A percentile compares a stretch with the other conserved stretches of the same genome.
phyloP scores from a whole-genome alignment of 495 filamentous ascomycete genomes.

The Cenococcum geophilum region DNA sequence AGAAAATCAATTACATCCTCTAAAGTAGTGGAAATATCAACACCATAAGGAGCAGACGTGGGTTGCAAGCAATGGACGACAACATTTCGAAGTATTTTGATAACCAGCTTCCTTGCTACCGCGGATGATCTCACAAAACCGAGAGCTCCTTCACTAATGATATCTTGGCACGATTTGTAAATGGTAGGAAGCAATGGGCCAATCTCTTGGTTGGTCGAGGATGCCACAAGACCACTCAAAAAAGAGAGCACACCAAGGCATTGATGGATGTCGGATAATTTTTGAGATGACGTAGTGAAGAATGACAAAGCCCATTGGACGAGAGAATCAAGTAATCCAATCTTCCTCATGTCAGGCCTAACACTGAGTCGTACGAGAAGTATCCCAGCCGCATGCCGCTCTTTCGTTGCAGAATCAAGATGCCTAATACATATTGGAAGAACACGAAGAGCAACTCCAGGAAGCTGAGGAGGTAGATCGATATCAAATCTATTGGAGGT shows the following conservation, averaged over 20 bases:
- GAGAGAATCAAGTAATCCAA: constrained; percentile 60
- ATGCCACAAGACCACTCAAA: constrained; percentile 62
- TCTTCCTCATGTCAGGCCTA: constrained; percentile 76
- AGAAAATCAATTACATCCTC: constrained; percentile 70
- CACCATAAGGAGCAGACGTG: constrained; percentile 25
- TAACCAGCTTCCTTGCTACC: constrained; percentile 66
- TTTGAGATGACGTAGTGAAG: constrained; percentile 41
- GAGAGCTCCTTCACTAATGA: constrained; percentile 40
- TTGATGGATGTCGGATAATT: constrained; percentile 47
- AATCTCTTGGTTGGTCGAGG: constrained; percentile 50
- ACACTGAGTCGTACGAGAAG: constrained; percentile 77
- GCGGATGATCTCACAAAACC: constrained; percentile 59
- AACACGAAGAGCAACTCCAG: constrained; percentile 63
- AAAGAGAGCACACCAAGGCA: constrained; percentile 71
- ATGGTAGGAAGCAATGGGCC: constrained; percentile 45
- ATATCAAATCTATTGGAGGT: constrained; percentile 34
- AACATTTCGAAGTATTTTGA: constrained; percentile 75
- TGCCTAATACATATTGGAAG: constrained; percentile 64
- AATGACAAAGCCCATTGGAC: constrained; percentile 61
- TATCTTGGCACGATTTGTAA: constrained; percentile 48
- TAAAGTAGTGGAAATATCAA: constrained; percentile 37
- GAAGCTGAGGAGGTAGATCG: constrained; percentile 49
- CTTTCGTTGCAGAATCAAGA: constrained; percentile 71
- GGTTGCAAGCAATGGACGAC: constrained; percentile 54
- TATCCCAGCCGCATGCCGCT: constrained; percentile 74